phyloP scores from a whole-genome alignment of 805 yeast genomes.

The Sungouiozyma intestinalis region DNA sequence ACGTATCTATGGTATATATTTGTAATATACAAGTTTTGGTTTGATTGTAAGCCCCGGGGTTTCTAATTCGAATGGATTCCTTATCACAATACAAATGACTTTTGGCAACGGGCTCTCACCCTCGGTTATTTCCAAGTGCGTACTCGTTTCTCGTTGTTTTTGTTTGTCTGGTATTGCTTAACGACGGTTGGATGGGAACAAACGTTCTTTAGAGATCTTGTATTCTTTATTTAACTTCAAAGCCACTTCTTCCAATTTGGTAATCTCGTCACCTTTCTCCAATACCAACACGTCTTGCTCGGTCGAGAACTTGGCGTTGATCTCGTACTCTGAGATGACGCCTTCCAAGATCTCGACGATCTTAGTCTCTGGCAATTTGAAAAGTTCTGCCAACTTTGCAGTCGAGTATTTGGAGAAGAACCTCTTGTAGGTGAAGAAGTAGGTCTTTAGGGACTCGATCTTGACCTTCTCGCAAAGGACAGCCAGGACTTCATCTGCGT shows the following conservation, averaged over 20 bases:
- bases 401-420: slow-evolving; percentile 69
- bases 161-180: no score
- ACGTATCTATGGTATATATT: background rate
- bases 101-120: no score
- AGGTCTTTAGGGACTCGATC: slow-evolving; percentile 87
- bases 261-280: slow-evolving; percentile 65
- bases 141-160: no score
- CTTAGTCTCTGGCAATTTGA: slow-evolving; percentile 47
- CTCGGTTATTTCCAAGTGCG: no score
- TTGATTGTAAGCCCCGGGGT: no score
- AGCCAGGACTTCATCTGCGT: slow-evolving; percentile 52
- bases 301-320: slow-evolving; percentile 52
- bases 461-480: slow-evolving; percentile 74
- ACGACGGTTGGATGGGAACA: slow-evolving; percentile 19
- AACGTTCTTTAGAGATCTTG: slow-evolving; percentile 27
- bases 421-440: slow-evolving; percentile 71
- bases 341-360: slow-evolving; percentile 58
- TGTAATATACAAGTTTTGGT: background rate
- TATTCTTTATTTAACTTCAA: slow-evolving; percentile 46
- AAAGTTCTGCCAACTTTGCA: slow-evolving; percentile 50
- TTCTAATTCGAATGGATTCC: no score
- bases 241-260: slow-evolving; percentile 82
- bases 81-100: no score
- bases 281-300: slow-evolving; percentile 58
- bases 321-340: slow-evolving; percentile 70